Conservation (phyloP, 2,329 filamentous ascomycete species). For the Talaromyces sp. region DNA sequence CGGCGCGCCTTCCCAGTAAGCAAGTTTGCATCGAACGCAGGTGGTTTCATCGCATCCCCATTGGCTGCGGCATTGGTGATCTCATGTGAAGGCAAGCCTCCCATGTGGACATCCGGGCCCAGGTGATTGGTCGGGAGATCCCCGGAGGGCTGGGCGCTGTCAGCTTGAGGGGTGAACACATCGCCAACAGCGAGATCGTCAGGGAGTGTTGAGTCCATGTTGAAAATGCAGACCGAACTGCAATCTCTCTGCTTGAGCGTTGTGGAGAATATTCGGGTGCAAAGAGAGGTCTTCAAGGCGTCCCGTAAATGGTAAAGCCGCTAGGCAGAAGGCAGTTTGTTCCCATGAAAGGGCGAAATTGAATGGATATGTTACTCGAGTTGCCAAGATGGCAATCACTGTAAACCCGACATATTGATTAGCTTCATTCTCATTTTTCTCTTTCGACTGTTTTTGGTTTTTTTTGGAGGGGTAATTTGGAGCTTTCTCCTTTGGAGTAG, state of each 20-base stretch:
- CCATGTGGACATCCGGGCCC: conserved; percentile 32
- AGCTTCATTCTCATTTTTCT: conserved; percentile 13
- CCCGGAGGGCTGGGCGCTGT: conserved; percentile 30
- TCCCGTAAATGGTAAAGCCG: conserved; percentile 2
- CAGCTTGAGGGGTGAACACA: conserved; percentile 43
- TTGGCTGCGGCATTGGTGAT: conserved; percentile 14
- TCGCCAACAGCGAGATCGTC: conserved; percentile 43
- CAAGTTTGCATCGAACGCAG: conserved; percentile 30
- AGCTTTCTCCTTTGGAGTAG: conserved; percentile 9
- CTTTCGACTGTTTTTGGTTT: no score
- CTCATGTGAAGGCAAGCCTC: conserved; percentile 26
- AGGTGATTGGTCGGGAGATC: conserved; percentile 28
- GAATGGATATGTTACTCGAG: conserved; percentile 18
- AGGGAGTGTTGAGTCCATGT: conserved; percentile 27
- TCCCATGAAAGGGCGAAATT: conserved; percentile 8
- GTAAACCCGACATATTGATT: conserved; percentile 5
- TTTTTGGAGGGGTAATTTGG: conserved; percentile 21
- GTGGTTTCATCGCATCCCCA: conserved; percentile 31
- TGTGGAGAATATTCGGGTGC: neutral
- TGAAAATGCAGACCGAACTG: neutral
- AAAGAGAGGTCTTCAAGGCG: neutral
- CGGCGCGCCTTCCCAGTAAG: conserved; percentile 33
- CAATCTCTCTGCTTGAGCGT: neutral
- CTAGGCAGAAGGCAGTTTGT: conserved; percentile 10
- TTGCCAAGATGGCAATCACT: conserved; percentile 16